phyloP scores from a whole-genome alignment of 2,329 filamentous ascomycete genomes.

The Phyllosticta citrichinensis region DNA sequence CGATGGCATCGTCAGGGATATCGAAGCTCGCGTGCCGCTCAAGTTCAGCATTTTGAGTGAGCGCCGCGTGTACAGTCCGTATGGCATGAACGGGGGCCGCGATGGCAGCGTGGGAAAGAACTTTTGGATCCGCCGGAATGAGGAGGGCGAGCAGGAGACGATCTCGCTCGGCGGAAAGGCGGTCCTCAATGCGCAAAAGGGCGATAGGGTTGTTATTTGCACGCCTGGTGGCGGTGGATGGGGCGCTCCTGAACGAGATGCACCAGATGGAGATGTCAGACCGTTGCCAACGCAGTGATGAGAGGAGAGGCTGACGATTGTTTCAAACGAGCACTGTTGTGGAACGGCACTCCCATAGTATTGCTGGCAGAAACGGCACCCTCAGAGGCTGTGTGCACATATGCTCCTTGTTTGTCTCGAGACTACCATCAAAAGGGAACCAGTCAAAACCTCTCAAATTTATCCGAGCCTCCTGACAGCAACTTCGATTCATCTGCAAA shows the following conservation, averaged over 20 bases:
- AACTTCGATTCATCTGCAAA: too few species aligned
- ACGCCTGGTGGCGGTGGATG: slow-evolving; percentile 8
- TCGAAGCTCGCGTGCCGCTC: slow-evolving; percentile 22
- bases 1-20: slow-evolving; percentile 21
- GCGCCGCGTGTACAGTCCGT: slow-evolving; percentile 22
- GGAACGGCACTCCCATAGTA: too few species aligned
- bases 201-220: slow-evolving; percentile 7
- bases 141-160: slow-evolving; percentile 1
- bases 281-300: not conserved
- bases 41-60: slow-evolving; percentile 23
- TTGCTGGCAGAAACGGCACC: too few species aligned
- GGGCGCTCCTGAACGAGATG: not conserved
- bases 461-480: too few species aligned
- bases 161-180: slow-evolving; percentile 7
- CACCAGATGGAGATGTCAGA: not conserved
- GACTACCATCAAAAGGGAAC: too few species aligned
- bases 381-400: too few species aligned
- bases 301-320: too few species aligned
- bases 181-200: not conserved
- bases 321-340: too few species aligned
- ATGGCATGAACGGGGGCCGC: slow-evolving; percentile 23
- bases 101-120: slow-evolving; percentile 23
- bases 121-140: slow-evolving; percentile 6
- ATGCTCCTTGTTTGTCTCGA: too few species aligned
- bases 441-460: too few species aligned